Base-by-base conservation (phyloP, 2,329 filamentous ascomycete genomes). In the Thielaviopsis populi region DNA sequence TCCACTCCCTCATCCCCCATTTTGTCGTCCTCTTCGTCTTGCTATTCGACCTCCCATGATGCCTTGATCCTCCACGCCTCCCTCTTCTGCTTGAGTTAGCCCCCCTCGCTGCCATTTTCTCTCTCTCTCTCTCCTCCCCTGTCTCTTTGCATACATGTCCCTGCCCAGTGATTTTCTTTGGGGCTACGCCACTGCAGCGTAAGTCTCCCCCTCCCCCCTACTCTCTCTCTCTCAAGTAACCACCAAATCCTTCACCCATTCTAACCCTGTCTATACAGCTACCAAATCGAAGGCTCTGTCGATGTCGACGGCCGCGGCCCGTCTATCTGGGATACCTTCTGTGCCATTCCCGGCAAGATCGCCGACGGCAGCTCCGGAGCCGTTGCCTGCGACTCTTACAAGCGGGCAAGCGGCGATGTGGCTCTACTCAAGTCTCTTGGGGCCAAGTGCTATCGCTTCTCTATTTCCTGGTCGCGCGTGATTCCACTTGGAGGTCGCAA, bases 301-400 rank as follows among this genome's bases (percentile, higher is more conserved):
- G 78, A 86, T 59, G 82, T 86, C 71, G 89, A 92, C 72, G 90
- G 89, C 68, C 87, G 89, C 68, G 87, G 83, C 24, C 85, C 88
- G 63, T 89, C 87, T 67, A 94, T 95, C 73, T 95, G 90, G 90
- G 90, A 95, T 75, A 86, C 82, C n/a, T 95, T 95, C 77, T 91
- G 87, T 75, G 82, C 82, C 67, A 86, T 83, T 63, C 84, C 87
- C 6, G 88, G 88, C 70, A 95, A 94, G 75, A 91, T 94, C 70
- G 88, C 89, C 64, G 87, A 89, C 70, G 86, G 83, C 65, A 84
- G 80, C 69, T 86, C 84, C 53, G 90, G 90, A 62, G 85, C 83
- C 61, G 81, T 88, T 53, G 89, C 90, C 43, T 95, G 90, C 75
- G 89, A 95, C 76, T 91, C 88, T 33, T 95, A 95, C 78, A 85